phyloP scores from a whole-genome alignment of 441 rosid species.

The Biscutella laevigata region DNA sequence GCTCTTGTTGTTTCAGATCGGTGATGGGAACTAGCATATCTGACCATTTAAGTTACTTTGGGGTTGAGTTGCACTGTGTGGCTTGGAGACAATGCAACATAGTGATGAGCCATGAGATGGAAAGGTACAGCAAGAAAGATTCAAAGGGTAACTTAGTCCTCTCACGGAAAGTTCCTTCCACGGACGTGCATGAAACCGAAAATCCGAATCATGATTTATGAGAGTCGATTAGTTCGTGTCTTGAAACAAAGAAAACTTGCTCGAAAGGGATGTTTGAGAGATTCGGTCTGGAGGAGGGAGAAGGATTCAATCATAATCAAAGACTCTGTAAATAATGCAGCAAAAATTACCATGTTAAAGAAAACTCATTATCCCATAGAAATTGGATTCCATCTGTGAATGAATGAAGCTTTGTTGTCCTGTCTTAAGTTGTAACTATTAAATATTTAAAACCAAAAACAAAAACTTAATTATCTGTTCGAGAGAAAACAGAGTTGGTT shows the following conservation, averaged over 20 bases:
- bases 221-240: not conserved
- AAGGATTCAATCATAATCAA: not conserved
- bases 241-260: not conserved
- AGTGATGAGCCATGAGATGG: constrained; percentile 46
- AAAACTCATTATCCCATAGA: not conserved
- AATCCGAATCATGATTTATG: not conserved
- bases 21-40: constrained; percentile 63
- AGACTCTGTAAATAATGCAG: constrained; percentile 4
- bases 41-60: constrained; percentile 74
- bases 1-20: constrained; percentile 37
- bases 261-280: constrained; percentile 1
- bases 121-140: constrained; percentile 42
- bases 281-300: not conserved
- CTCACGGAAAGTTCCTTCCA: constrained; percentile 32
- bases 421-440: no score
- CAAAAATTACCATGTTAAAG: not conserved
- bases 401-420: no score
- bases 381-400: not conserved
- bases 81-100: constrained; percentile 59
- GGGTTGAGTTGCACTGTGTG: constrained; percentile 50
- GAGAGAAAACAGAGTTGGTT: no score
- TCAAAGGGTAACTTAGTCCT: constrained; percentile 49
- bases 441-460: no score
- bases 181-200: not conserved
- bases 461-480: no score